Evolutionary conservation across 2,329 filamentous ascomycete species (phyloP), one percentile per base, ranked within the genome.

Genomic region (Aspergillus clavatus): DNA sequence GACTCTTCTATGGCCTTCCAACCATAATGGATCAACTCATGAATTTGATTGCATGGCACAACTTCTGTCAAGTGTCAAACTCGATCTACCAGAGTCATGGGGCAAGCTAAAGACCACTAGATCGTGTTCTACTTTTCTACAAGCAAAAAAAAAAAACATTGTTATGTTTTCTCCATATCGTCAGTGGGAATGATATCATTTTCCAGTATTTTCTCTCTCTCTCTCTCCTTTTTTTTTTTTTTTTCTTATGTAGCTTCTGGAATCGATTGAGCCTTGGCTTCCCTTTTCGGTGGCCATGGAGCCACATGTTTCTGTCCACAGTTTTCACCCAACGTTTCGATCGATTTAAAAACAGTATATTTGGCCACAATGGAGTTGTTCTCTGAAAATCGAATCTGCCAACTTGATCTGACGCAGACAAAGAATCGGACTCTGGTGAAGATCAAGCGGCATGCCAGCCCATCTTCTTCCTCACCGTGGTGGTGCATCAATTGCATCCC

Each of bases 391-490:
- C n/a, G n/a, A 38, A 6, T 24, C 4, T 38, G 35, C 10, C 27
- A 19, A 12, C 23, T 14, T 22, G 19, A 22, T 14, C 10, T 26
- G 14, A 37, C 14, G 8, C 18, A 26, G 18, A 19, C 16, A 28
- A 28, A 14, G 23, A 4, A 28, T 40, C 16, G 21, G 40, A 22
- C 36, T 28, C 37, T 22, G 28, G 14, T 24, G 23, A 46, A 29
- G 39, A 36, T 40, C 36, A 35, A 22, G 40, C 35, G 46, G 18
- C 22, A 63, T 64, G 59, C 61, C 61, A 29, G 57, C 59, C 43
- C 61, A 56, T 43, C 52, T 62, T 27, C 45, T 54, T 18, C 51
- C 55, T 33, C 57, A 52, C 35, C 45, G 51, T 39, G 46, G 42
- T 16, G 48, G 49, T 28, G 31, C 44, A 31, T 50, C 55, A 14